These are phyloP conservation scores for Penicillium cataractarum DNA, from an alignment of 495 filamentous ascomycete species.

Conservation along the genomic window DNA sequence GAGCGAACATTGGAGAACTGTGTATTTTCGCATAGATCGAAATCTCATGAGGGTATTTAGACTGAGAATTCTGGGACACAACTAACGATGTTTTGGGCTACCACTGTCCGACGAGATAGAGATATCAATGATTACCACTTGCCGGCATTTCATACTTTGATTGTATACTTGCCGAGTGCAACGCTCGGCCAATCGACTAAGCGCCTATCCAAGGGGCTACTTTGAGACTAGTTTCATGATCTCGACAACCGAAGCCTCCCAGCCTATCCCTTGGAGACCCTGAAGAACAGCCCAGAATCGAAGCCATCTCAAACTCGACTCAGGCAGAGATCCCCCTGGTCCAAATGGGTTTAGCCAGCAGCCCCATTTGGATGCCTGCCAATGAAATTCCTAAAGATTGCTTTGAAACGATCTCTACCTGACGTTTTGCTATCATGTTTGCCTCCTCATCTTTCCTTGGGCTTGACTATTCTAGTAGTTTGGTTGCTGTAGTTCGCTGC, in stretches of 20 bases:
- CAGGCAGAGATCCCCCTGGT: neutral
- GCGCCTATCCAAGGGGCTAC: neutral
- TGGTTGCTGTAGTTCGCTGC: neutral
- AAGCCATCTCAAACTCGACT: neutral
- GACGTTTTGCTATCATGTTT: neutral
- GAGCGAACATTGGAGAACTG: neutral
- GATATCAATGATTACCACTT: neutral
- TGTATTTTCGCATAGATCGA: neutral
- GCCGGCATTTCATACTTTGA: neutral
- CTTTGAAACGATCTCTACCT: slow-evolving; percentile 1
- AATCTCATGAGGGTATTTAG: neutral
- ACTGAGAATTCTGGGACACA: neutral
- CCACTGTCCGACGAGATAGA: neutral
- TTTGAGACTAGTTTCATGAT: neutral
- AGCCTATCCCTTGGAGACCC: neutral
- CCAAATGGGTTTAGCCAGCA: neutral
- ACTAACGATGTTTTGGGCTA: neutral
- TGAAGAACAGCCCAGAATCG: neutral
- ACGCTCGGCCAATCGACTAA: neutral
- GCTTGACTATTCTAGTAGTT: neutral
- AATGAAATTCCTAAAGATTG: neutral
- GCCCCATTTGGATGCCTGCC: neutral
- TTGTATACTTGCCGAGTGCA: neutral
- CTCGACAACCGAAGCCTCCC: neutral
- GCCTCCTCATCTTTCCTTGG: neutral